phyloP scores from a whole-genome alignment of 345 rosid species.

The Eutrema yunnanense region DNA sequence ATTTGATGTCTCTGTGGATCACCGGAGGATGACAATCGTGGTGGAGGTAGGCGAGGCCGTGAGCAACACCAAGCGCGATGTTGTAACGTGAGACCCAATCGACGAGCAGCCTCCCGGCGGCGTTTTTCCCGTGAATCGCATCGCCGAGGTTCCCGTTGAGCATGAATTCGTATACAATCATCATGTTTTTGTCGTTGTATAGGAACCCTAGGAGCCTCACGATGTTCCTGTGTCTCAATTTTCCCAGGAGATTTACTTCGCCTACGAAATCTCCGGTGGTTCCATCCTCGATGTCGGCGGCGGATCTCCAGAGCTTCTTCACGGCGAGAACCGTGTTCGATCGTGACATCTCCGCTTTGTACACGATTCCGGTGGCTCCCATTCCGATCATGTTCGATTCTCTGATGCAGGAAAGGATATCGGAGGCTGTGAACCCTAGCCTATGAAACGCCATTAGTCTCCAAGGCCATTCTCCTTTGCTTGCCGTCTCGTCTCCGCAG shows the following conservation, averaged over 20 bases:
- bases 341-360: conserved; percentile 66
- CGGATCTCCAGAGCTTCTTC: conserved; percentile 83
- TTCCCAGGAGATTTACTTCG: conserved; percentile 80
- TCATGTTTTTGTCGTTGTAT: conserved; percentile 61
- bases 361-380: conserved; percentile 90
- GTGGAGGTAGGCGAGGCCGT: conserved; percentile 89
- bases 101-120: conserved; percentile 55
- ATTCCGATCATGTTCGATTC: conserved; percentile 83
- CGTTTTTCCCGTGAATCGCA: conserved; percentile 70
- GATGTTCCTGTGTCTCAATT: conserved; percentile 82
- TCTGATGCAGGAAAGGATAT: conserved; percentile 60
- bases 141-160: conserved; percentile 78
- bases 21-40: conserved; percentile 87
- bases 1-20: conserved; percentile 87
- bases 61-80: conserved; percentile 82
- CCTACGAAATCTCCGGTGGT: conserved; percentile 60
- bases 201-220: conserved; percentile 75
- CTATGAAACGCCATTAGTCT: conserved; percentile 86
- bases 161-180: conserved; percentile 89
- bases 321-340: conserved; percentile 60
- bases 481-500: conserved; percentile 47
- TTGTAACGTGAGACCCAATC: conserved; percentile 92
- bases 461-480: conserved; percentile 88
- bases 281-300: conserved; percentile 57
- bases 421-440: conserved; percentile 68